phyloP scores from a whole-genome alignment of 1,139 yeast species.

The Scheffersomyces cryptocercus region DNA sequence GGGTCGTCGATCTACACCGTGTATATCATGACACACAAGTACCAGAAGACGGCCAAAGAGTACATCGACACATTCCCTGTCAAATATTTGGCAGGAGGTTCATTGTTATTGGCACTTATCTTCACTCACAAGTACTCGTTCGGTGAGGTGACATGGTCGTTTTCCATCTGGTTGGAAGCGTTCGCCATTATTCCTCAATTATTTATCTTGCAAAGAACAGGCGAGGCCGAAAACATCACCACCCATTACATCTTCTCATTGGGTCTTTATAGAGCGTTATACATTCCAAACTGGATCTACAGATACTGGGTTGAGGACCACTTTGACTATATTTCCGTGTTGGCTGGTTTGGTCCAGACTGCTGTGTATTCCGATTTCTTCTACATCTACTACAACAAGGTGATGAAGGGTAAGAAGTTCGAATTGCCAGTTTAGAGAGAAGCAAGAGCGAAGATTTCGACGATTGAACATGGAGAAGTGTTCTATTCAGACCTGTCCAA shows the following conservation, averaged over 20 bases:
- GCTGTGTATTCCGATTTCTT: slow-evolving; percentile 90
- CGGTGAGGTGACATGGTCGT: slow-evolving; percentile 71
- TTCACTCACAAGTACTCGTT: slow-evolving; percentile 66
- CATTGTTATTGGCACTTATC: slow-evolving; percentile 59
- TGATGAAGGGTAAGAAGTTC: slow-evolving; percentile 78
- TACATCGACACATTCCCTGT: slow-evolving; percentile 73
- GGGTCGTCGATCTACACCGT: slow-evolving; percentile 75
- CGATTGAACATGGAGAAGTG: no score
- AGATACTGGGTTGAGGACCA: slow-evolving; percentile 70
- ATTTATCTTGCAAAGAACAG: slow-evolving; percentile 85
- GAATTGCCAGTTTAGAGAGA: slow-evolving; percentile 65
- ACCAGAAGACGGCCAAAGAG: slow-evolving; percentile 53
- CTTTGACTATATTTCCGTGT: slow-evolving; percentile 69
- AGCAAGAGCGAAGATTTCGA: not conserved
- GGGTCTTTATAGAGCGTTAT: slow-evolving; percentile 84
- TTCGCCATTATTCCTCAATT: slow-evolving; percentile 92
- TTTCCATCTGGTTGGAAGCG: slow-evolving; percentile 83
- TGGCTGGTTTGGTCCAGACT: slow-evolving; percentile 86
- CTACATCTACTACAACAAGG: slow-evolving; percentile 79
- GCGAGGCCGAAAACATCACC: slow-evolving; percentile 85
- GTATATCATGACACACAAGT: slow-evolving; percentile 65
- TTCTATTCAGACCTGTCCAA: no score
- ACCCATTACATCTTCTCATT: slow-evolving; percentile 91
- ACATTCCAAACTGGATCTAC: slow-evolving; percentile 94
- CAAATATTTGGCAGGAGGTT: slow-evolving; percentile 67